phyloP scores from a whole-genome alignment of 768 basidiomycete species.

The Lactarius hatsudake region DNA sequence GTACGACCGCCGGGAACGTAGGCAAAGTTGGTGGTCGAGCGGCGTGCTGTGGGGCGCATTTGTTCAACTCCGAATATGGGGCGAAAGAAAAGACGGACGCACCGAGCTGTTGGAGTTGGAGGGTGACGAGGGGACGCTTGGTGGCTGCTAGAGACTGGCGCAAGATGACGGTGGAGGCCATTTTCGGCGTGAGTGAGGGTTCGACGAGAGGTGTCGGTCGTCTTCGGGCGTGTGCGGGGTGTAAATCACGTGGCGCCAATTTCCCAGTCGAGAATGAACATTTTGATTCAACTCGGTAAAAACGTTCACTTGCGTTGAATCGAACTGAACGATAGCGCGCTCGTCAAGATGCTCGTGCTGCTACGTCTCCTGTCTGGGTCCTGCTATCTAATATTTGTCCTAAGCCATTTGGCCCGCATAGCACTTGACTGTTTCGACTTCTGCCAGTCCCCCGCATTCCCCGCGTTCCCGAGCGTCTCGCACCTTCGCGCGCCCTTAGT shows the following conservation, averaged over 20 bases:
- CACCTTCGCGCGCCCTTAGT: too few relatives aligned
- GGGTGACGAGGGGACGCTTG: constrained; percentile 13
- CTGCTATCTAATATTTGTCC: too few relatives aligned
- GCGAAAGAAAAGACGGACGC: neutral
- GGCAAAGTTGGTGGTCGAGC: constrained; percentile 25
- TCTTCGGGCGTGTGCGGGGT: neutral
- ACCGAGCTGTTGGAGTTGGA: constrained; percentile 11
- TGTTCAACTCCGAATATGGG: constrained; percentile 1
- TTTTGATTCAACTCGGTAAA: too few relatives aligned
- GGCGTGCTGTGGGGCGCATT: constrained; percentile 26
- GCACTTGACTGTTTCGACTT: too few relatives aligned
- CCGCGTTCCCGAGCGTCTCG: too few relatives aligned
- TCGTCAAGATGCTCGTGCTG: too few relatives aligned
- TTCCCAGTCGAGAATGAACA: too few relatives aligned
- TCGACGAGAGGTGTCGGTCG: neutral
- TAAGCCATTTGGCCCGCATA: too few relatives aligned
- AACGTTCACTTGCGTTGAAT: too few relatives aligned
- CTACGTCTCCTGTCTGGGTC: too few relatives aligned
- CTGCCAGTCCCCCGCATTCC: too few relatives aligned
- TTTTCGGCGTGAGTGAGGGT: neutral
- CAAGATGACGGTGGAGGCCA: constrained; percentile 11
- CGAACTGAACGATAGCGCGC: too few relatives aligned
- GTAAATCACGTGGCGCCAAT: neutral
- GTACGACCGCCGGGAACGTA: constrained; percentile 73
- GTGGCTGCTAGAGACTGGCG: constrained; percentile 4